Conservation (phyloP, 2,329 filamentous ascomycete genomes). For the Microdochium paspali region DNA sequence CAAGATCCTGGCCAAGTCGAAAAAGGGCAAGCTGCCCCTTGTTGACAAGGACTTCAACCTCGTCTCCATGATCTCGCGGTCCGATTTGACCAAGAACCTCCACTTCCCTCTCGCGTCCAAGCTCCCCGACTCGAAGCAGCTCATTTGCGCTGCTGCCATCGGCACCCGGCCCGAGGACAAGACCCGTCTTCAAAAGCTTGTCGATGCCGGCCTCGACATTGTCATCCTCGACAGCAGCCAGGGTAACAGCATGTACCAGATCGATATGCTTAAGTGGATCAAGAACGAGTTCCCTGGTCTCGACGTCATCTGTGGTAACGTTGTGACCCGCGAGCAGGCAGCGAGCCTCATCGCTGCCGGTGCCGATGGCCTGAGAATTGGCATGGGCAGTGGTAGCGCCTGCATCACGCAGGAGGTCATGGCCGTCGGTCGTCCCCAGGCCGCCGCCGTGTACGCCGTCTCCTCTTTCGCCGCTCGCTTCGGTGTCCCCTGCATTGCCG, state of each 20-base stretch:
- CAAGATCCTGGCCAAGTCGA: slow-evolving; percentile 83
- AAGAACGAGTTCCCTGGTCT: slow-evolving; percentile 78
- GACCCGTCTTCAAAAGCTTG: slow-evolving; percentile 71
- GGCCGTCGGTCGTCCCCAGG: slow-evolving; percentile 95
- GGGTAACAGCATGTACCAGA: slow-evolving; percentile 97
- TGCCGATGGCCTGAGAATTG: slow-evolving; percentile 92
- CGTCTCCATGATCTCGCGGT: slow-evolving; percentile 85
- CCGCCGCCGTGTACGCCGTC: slow-evolving; percentile 85
- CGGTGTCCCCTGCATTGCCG: slow-evolving; percentile 94
- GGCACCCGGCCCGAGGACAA: slow-evolving; percentile 94
- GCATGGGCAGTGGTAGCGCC: slow-evolving; percentile 96
- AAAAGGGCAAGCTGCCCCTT: slow-evolving; percentile 97
- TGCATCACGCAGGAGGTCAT: slow-evolving; percentile 99
- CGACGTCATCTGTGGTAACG: slow-evolving; percentile 96
- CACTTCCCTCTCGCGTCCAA: slow-evolving; percentile 96
- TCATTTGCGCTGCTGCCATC: slow-evolving; percentile 90
- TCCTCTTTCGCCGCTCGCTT: slow-evolving; percentile 84
- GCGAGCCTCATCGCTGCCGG: slow-evolving; percentile 86
- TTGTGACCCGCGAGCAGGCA: slow-evolving; percentile 95
- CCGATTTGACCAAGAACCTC: slow-evolving; percentile 97
- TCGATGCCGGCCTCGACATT: slow-evolving; percentile 91
- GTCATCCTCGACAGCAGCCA: slow-evolving; percentile 94
- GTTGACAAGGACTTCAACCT: slow-evolving; percentile 77
- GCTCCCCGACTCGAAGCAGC: slow-evolving; percentile 92
- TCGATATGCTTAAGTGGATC: slow-evolving; percentile 96